These are phyloP conservation scores for Penicillium corylophilum DNA, from an alignment of 2,329 filamentous ascomycete genomes.

Conservation along the genomic window DNA sequence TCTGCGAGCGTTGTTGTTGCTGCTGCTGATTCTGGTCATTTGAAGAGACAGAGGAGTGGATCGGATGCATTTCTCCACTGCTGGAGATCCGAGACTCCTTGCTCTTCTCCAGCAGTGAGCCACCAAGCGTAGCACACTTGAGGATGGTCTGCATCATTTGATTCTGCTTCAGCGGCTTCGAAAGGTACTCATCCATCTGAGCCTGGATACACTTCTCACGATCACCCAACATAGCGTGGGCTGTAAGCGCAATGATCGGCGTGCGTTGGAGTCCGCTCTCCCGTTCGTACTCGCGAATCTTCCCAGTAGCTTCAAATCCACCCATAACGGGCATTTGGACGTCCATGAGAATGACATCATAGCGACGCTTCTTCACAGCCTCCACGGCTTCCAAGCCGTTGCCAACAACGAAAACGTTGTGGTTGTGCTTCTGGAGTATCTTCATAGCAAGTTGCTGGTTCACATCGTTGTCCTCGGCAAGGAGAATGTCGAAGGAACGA, in stretches of 20 bases:
- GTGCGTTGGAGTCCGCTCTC: conserved; percentile 77
- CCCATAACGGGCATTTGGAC: conserved; percentile 99
- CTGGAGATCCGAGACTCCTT: conserved; percentile 44
- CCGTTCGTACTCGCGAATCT: conserved; percentile 93
- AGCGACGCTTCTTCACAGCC: conserved; percentile 85
- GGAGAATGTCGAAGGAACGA: conserved; percentile 89
- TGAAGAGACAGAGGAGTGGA: conserved; percentile 28
- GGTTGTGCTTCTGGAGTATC: conserved; percentile 93
- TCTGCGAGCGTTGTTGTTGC: conserved; percentile 15
- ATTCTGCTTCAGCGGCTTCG: conserved; percentile 94
- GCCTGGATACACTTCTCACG: conserved; percentile 97
- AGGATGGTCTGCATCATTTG: conserved; percentile 97
- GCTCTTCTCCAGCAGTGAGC: conserved; percentile 44
- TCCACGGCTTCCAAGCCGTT: conserved; percentile 93
- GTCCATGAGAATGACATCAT: conserved; percentile 97
- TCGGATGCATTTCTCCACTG: conserved; percentile 39
- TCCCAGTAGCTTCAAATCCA: conserved; percentile 93
- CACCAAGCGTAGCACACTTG: conserved; percentile 88
- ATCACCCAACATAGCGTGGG: conserved; percentile 98
- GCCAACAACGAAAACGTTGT: conserved; percentile 70
- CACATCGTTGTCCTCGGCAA: conserved; percentile 96
- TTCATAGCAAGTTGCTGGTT: conserved; percentile 96
- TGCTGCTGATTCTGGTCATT: conserved; percentile 40
- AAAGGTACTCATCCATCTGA: conserved; percentile 98
- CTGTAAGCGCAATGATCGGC: conserved; percentile 93